Evolutionary conservation across 768 basidiomycete species (phyloP).

Genomic region (Clitopilus passeckerianus): DNA sequence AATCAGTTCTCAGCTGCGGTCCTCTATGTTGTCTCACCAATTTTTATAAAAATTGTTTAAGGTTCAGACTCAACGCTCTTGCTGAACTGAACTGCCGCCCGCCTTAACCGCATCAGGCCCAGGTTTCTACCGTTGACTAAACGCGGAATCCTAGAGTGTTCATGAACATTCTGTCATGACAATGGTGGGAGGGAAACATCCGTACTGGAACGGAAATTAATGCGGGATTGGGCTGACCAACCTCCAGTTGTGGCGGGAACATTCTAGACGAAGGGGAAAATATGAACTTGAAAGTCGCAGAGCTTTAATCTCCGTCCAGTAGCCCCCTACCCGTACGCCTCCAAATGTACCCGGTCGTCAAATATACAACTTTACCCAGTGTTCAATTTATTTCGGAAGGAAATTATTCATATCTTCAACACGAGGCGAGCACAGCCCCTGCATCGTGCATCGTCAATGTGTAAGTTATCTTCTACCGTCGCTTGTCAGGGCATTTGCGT

Average conservation of each 20-base stretch:
- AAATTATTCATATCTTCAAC: not conserved
- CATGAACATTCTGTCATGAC: too few species aligned
- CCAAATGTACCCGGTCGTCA: not conserved
- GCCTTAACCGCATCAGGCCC: too few species aligned
- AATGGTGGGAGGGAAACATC: too few species aligned
- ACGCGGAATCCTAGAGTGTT: too few species aligned
- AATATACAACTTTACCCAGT: not conserved
- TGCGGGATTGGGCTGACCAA: not conserved
- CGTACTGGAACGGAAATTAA: not conserved
- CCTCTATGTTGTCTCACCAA: too few species aligned
- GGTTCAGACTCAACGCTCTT: too few species aligned
- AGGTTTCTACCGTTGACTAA: too few species aligned
- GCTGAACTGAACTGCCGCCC: too few species aligned
- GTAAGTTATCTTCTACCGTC: not conserved
- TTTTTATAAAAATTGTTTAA: too few species aligned
- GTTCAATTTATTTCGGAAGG: not conserved
- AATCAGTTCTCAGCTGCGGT: too few species aligned
- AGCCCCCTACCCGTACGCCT: not conserved
- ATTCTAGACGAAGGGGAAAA: not conserved
- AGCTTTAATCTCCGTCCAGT: not conserved
- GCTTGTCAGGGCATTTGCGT: not conserved
- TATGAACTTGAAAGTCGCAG: not conserved
- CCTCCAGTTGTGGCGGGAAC: not conserved
- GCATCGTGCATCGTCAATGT: not conserved
- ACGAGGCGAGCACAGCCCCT: not conserved